Evolutionary conservation across 202 grass and related monocot genomes (phyloP).

Genomic region (Dendrocalamus latiflorus): DNA sequence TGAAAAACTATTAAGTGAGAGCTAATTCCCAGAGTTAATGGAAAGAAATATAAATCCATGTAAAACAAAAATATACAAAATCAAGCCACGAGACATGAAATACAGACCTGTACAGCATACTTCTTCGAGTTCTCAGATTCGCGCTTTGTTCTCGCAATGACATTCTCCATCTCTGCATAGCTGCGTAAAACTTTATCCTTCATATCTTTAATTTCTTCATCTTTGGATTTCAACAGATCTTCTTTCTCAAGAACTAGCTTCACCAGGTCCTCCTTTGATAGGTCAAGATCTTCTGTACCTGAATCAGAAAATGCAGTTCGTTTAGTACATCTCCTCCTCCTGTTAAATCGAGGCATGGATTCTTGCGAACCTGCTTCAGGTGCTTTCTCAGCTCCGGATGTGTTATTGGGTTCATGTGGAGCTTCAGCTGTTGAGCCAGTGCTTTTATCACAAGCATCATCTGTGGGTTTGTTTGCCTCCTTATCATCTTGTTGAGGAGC

Average conservation of each 20-base stretch:
- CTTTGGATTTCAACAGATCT: conserved; percentile 49
- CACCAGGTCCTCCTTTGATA: conserved; percentile 48
- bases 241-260: conserved; percentile 79
- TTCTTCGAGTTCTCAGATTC: conserved; percentile 85
- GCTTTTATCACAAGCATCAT: conserved; percentile 15
- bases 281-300: conserved; percentile 41
- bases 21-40: neutral
- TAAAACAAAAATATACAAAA: neutral
- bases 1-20: neutral
- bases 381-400: neutral
- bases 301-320: conserved; percentile 65
- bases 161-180: conserved; percentile 85
- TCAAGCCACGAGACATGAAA: neutral
- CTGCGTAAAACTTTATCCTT: conserved; percentile 70
- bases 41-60: neutral
- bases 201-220: conserved; percentile 62
- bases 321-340: conserved; percentile 44
- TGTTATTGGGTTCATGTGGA: conserved; percentile 1
- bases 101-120: conserved; percentile 65
- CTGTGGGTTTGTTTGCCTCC: conserved; percentile 25
- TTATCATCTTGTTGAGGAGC: conserved; percentile 40
- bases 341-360: neutral
- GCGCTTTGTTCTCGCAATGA: conserved; percentile 66
- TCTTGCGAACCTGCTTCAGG: conserved; percentile 32
- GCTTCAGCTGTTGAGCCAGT: neutral